phyloP scores from a whole-genome alignment of 768 basidiomycete species.

The Trametes coccinea region DNA sequence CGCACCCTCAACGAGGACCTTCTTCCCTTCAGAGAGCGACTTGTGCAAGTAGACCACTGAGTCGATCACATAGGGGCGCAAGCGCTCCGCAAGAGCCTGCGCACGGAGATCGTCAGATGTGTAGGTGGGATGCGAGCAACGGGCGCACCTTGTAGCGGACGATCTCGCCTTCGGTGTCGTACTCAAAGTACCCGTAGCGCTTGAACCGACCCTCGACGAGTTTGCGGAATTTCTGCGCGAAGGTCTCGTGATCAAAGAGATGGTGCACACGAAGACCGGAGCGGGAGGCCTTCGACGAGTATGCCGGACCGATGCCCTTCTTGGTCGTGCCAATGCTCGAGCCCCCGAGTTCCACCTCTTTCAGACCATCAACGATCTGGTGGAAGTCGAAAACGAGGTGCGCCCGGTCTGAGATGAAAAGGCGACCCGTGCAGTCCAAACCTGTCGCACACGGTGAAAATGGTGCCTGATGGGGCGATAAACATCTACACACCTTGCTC shows the following conservation, averaged over 20 bases:
- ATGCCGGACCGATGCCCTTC: constrained; percentile 98
- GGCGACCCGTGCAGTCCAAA: constrained; percentile 76
- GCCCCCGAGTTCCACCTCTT: constrained; percentile 95
- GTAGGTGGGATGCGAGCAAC: background rate
- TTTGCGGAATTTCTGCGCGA: constrained; percentile 90
- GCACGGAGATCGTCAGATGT: background rate
- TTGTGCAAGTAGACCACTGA: constrained; percentile 83
- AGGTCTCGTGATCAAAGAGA: constrained; percentile 82
- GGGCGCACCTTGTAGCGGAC: constrained; percentile 78
- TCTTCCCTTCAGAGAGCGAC: constrained; percentile 73
- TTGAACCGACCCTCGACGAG: constrained; percentile 97
- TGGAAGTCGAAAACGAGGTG: constrained; percentile 99
- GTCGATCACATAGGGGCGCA: constrained; percentile 89
- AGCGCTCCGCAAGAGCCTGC: constrained; percentile 78
- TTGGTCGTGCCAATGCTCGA: constrained; percentile 97
- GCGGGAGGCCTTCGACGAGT: constrained; percentile 95
- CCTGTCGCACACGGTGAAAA: constrained; percentile 46
- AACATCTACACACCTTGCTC: constrained; percentile 62
- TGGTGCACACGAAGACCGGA: constrained; percentile 97
- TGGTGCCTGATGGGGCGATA: background rate
- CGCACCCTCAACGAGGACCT: constrained; percentile 92
- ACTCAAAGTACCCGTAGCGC: constrained; percentile 96
- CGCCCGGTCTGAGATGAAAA: constrained; percentile 94
- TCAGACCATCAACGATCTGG: constrained; percentile 98
- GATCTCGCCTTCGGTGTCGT: constrained; percentile 98